Conservation (phyloP, 2,329 filamentous ascomycete species). For the Fusarium pseudograminearum region DNA sequence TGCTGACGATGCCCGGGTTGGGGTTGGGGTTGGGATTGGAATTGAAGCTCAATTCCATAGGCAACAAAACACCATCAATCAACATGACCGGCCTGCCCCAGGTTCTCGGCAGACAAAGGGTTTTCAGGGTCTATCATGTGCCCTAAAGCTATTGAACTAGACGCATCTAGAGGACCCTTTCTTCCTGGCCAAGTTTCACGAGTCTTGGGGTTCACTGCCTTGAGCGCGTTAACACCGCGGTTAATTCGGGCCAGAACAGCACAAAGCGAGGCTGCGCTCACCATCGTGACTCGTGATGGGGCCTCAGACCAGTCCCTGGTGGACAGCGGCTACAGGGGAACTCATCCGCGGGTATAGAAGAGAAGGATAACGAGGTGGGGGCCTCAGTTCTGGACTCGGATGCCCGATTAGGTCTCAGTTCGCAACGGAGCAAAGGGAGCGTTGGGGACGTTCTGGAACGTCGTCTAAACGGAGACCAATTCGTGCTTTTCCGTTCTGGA, state of each 20-base stretch:
- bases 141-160: conserved; percentile 22
- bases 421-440: conserved; percentile 35
- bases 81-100: conserved; percentile 1
- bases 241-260: conserved; percentile 41
- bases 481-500: conserved; percentile 19
- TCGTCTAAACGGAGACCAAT: conserved; percentile 30
- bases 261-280: conserved; percentile 39
- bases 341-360: conserved; percentile 41
- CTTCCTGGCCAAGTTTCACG: conserved; percentile 23
- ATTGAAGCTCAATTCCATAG: conserved; percentile 29
- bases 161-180: conserved; percentile 28
- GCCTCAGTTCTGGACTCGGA: conserved; percentile 38
- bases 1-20: conserved; percentile 26
- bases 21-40: conserved; percentile 30
- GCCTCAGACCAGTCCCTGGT: conserved; percentile 41
- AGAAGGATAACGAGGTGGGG: conserved; percentile 36
- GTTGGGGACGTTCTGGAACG: conserved; percentile 43
- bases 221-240: conserved; percentile 39
- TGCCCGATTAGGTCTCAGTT: conserved; percentile 36
- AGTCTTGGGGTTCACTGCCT: conserved; percentile 21
- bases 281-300: conserved; percentile 46
- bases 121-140: conserved; percentile 39
- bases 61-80: conserved; percentile 22
- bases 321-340: conserved; percentile 44
- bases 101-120: conserved; percentile 17